These are phyloP conservation scores for Arachnomyces sp. DNA, from an alignment of 2,329 filamentous ascomycete genomes.

Conservation along the genomic window DNA sequence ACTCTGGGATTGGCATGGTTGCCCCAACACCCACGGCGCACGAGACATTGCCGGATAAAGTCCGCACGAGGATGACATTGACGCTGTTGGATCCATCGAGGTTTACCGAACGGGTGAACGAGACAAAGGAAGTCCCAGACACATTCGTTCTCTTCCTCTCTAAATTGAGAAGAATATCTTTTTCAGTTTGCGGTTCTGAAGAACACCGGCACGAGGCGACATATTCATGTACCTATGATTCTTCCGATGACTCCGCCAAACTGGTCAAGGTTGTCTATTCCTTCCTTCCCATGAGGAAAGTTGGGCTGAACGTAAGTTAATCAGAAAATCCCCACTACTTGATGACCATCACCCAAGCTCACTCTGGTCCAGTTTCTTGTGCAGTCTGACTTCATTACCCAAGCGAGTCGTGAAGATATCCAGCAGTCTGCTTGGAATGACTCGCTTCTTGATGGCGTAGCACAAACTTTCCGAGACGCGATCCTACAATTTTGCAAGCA, in stretches of 20 bases:
- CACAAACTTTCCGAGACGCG: slow-evolving; percentile 32
- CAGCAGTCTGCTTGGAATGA: slow-evolving; percentile 27
- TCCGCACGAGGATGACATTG: slow-evolving; percentile 33
- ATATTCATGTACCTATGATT: slow-evolving; percentile 20
- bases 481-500: slow-evolving; percentile 34
- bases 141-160: slow-evolving; percentile 37
- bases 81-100: slow-evolving; percentile 22
- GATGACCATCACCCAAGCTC: slow-evolving; percentile 4
- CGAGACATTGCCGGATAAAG: slow-evolving; percentile 8
- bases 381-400: slow-evolving; percentile 43
- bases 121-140: slow-evolving; percentile 33
- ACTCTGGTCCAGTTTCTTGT: slow-evolving; percentile 37
- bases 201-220: slow-evolving; percentile 9
- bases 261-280: slow-evolving; percentile 29
- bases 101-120: slow-evolving; percentile 4
- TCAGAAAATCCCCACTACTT: not conserved
- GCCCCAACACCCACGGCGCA: slow-evolving; percentile 29
- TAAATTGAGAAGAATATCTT: slow-evolving; percentile 28
- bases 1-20: slow-evolving; percentile 44
- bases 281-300: slow-evolving; percentile 38
- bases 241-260: slow-evolving; percentile 18
- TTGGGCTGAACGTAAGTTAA: slow-evolving; percentile 35
- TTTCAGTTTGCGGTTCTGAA: slow-evolving; percentile 17
- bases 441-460: slow-evolving; percentile 27
- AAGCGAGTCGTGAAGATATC: slow-evolving; percentile 39